Conservation (phyloP, 176 grass and related monocot species). For the Ensete glaucum region DNA sequence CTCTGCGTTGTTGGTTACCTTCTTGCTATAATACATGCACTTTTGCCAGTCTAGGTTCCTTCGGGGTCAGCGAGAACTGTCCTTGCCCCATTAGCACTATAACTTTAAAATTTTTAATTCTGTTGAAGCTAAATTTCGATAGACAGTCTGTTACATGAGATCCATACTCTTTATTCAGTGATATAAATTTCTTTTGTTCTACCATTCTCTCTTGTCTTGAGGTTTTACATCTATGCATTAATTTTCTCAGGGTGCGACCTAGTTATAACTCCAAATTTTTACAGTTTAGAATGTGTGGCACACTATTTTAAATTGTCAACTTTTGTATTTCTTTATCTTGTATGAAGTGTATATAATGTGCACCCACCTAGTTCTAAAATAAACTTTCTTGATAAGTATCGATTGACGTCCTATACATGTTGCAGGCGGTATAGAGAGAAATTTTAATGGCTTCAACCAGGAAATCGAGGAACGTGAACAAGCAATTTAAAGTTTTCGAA, state of each 20-base stretch:
- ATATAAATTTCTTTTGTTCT: not conserved
- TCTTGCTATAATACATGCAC: not conserved
- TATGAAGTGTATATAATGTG: not conserved
- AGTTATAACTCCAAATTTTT: not conserved
- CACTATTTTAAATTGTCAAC: not conserved
- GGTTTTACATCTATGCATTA: not conserved
- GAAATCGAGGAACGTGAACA: constrained; percentile 75
- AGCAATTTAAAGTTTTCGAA: constrained; percentile 74
- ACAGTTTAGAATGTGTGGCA: not conserved
- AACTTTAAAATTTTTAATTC: not conserved
- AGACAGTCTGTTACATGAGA: not conserved
- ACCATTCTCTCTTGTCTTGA: not conserved
- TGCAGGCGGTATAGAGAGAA: constrained; percentile 1
- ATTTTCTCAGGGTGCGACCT: not conserved
- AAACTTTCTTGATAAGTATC: not conserved
- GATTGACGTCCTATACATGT: not conserved
- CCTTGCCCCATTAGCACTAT: not conserved
- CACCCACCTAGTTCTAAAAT: not conserved
- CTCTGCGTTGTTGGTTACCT: not conserved
- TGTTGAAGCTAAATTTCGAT: not conserved
- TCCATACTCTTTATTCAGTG: not conserved
- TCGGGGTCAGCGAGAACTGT: not conserved
- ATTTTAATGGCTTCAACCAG: constrained; percentile 70
- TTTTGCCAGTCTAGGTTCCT: not conserved
- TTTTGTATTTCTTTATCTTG: not conserved